Base-by-base conservation (phyloP, 2,329 filamentous ascomycete genomes). In the Trichophyton equinum region DNA sequence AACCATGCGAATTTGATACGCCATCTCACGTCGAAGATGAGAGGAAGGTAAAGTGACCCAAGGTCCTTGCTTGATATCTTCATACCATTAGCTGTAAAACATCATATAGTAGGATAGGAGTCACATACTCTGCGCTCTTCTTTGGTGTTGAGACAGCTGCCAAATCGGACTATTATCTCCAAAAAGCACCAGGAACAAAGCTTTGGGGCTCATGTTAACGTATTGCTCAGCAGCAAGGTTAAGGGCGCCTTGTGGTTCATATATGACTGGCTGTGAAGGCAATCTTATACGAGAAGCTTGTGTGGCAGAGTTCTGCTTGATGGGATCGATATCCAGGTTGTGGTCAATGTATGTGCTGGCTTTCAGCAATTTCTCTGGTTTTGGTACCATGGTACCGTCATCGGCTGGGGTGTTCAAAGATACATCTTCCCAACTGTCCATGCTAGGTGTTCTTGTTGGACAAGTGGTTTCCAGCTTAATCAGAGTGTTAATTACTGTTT, bases 151-250 rank as follows among this genome's bases (percentile, higher is more conserved):
- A 33, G 97, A 79, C 68, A 92, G 85, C 67, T 94, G 90, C 75
- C 96, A 99, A 44, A 97, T 86, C 38, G 91, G 89, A 71, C 89
- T 95, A 75, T 92, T 95, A 73, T 99, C 94, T 42, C 94, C 94
- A 73, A 97, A 99, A 58, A 99, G 81, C 15, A 97, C 89, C 70
- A 97, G 92, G 73, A 97, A 99, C 62, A 96, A 85, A 0, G 89
- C 90, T 73, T 99, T 97, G 55, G 94, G 87, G 64, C 89, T 95
- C 63, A 97, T 86, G 66, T 95, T 88, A 71, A 95, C 96, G 65
- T 90, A 82, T 63, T 88, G 84, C 71, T 95, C 89, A 0, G 88
- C 83, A 6, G 86, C 86, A 65, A 87, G 81, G 65, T 83, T 80
- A 59, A 86, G 83, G 82, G 95, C 91, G 59, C 86, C 89, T 63